Conservation (phyloP, 305 asterid species). For the Coffea humblotiana region DNA sequence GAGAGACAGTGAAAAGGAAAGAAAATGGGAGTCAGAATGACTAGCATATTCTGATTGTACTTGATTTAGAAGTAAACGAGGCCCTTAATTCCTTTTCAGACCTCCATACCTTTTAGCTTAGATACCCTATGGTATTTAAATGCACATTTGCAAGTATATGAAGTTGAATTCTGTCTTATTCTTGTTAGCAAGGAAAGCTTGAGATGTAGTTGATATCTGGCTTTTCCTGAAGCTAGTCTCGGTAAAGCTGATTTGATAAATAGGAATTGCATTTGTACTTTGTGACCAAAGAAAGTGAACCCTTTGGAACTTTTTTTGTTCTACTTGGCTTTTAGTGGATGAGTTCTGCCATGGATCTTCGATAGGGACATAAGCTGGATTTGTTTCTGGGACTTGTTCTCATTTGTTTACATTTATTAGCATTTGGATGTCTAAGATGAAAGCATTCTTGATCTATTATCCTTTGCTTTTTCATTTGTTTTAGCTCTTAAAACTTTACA, state of each 20-base stretch:
- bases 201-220: not conserved
- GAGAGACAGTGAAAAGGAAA: not conserved
- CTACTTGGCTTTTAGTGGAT: slow-evolving; percentile 1
- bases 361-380: not conserved
- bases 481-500: not conserved
- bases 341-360: not conserved
- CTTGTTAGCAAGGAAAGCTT: not conserved
- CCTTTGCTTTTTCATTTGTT: not conserved
- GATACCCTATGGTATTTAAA: not conserved
- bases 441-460: too few relatives aligned
- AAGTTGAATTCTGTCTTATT: not conserved
- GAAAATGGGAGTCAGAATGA: not conserved
- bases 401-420: not conserved
- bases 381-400: not conserved
- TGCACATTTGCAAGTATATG: not conserved
- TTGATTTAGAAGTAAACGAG: not conserved
- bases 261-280: not conserved
- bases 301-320: not conserved
- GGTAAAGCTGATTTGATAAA: not conserved
- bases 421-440: not conserved
- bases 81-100: not conserved
- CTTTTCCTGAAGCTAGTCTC: not conserved
- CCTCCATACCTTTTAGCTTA: not conserved
- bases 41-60: not conserved
- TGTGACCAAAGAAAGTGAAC: not conserved